These are phyloP conservation scores for Penicillium goetzii DNA, from an alignment of 495 filamentous ascomycete species.

Conservation along the genomic window DNA sequence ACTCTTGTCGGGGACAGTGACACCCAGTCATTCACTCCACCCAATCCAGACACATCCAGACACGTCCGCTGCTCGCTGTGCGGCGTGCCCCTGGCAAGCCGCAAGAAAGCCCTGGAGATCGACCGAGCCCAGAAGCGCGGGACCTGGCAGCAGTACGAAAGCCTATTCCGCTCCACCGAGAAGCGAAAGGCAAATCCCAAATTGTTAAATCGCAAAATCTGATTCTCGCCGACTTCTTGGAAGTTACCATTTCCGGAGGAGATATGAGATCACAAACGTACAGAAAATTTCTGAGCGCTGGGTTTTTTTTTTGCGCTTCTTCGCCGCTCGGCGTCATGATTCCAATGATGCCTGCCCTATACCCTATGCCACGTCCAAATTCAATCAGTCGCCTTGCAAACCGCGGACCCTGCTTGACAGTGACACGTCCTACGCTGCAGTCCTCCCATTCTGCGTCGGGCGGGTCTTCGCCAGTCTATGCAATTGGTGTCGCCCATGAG, in stretches of 20 bases:
- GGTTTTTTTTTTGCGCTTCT: neutral
- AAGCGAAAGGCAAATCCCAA: neutral
- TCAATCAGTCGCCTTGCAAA: conserved; percentile 9
- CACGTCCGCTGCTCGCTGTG: neutral
- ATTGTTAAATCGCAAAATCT: neutral
- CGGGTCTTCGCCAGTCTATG: neutral
- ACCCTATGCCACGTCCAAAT: conserved; percentile 5
- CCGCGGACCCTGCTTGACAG: neutral
- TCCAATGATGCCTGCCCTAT: neutral
- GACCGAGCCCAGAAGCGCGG: conserved; percentile 1
- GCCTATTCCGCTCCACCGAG: conserved; percentile 8
- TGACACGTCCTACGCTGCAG: neutral
- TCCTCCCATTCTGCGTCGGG: conserved; percentile 1
- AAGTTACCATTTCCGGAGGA: conserved; percentile 5
- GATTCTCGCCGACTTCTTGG: neutral
- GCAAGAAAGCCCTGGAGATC: neutral
- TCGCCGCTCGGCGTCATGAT: neutral
- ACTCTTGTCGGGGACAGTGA: too few relatives aligned
- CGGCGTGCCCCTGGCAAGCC: neutral
- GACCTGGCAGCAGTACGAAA: conserved; percentile 12
- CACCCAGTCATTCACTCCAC: too few relatives aligned
- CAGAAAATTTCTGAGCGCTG: conserved; percentile 2
- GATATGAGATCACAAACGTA: neutral
- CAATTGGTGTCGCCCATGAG: conserved; percentile 4
- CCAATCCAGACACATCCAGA: neutral